Conservation (phyloP, 192 early-diverging fungal genomes). For the Backusella tuberculispora region DNA sequence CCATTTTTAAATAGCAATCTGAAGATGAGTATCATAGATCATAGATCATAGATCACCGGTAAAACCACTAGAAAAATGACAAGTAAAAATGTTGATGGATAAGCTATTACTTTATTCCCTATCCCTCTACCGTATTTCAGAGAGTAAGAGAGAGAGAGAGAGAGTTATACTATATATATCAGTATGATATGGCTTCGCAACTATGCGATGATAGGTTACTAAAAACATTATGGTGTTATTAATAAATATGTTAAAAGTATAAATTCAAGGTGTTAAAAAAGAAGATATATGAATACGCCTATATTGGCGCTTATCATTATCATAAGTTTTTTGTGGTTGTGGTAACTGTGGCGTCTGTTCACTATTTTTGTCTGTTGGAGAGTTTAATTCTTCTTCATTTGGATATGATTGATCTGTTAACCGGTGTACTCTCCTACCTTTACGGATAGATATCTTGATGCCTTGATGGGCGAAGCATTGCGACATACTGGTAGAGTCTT, state of each 20-base stretch:
- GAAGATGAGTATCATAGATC: no score
- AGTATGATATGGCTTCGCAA: no score
- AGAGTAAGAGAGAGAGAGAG: no score
- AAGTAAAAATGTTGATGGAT: no score
- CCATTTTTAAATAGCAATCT: no score
- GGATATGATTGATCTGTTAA: background rate
- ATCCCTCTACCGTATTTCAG: no score
- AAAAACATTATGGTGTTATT: no score
- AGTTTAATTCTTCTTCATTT: background rate
- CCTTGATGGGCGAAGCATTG: conserved; percentile 76
- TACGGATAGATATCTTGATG: conserved; percentile 80
- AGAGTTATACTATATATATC: no score
- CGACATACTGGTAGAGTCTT: conserved; percentile 74
- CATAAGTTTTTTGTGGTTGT: background rate
- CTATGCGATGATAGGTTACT: no score
- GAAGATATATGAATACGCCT: conserved; percentile 14
- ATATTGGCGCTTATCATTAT: background rate
- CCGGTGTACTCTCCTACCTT: conserved; percentile 27
- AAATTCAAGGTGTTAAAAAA: conserved; percentile 1
- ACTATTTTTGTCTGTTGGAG: background rate
- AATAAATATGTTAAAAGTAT: background rate
- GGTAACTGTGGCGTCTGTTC: background rate
- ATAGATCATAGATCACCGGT: no score
- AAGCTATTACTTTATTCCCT: no score
- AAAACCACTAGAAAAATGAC: no score